Base-by-base conservation (phyloP, 2,329 filamentous ascomycete genomes). In the Endothia cerciana region DNA sequence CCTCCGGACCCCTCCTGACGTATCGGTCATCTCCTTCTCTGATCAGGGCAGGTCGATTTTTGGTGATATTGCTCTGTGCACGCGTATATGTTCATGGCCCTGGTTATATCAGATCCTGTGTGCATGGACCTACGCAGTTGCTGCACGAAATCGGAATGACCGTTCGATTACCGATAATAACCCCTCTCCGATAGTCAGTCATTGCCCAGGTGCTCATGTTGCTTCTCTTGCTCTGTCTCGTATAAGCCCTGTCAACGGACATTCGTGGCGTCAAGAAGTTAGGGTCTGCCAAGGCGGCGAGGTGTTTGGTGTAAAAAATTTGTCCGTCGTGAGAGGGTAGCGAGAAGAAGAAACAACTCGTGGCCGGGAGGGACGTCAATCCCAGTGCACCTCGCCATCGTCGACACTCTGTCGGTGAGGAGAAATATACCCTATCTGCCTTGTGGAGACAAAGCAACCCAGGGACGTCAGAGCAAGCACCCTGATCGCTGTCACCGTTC, bases 401-500 rank as follows among this genome's bases (percentile, higher is more conserved):
- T 33, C 51, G 15, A 19, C 36, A 13, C 25, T 55, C 47, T 43
- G 51, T 58, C 65, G 62, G 65, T 47, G 62, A 58, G 41, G 17
- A 36, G 5, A 17, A 36, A 55, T 25, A n/a, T n/a, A n/a, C n/a
- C n/a, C 47, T 51, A 15, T 51, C 28, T 55, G 6, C 7, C 15
- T 55, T 36, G 45, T 30, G 62, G 45, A 47, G n/a, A 36, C 25
- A 36, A 25, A 19, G 10, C 15, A 62, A n/a, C 17, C 22, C 38
- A 43, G 28, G 25, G 40, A 25, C 11, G 28, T 33, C 57, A 25
- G 43, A 43, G 40, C 38, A 25, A 41, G 30, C n/a, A 36, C 56
- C 47, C 49, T 64, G 65, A 64, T 64, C 62, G 57, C 57, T 64
- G 58, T 67, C 45, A 30, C 63, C 57, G 40, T 64, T 60, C 56